A percentile compares a stretch with the other conserved stretches of the same genome.
phyloP scores from a whole-genome alignment of 345 rosid species.

The Garcia nutans region DNA sequence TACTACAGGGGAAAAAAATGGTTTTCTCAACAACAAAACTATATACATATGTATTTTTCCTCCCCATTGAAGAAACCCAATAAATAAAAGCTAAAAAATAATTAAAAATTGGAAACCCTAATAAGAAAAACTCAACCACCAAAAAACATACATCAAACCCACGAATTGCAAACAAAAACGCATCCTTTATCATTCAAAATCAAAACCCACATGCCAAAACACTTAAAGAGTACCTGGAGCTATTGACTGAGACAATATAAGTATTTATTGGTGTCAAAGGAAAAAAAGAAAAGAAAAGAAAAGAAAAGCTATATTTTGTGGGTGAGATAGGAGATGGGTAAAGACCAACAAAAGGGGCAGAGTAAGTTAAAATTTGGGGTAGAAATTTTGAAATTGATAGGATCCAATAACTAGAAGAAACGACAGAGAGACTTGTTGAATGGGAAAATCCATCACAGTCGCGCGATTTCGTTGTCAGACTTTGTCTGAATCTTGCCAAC shows the following conservation, averaged over 20 bases:
- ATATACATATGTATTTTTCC: neutral
- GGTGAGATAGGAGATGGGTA: neutral
- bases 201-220: constrained; percentile 16
- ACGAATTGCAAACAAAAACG: constrained; percentile 13
- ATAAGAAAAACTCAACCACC: constrained; percentile 4
- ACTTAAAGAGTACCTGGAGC: constrained; percentile 15
- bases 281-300: no score
- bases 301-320: no score
- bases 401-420: neutral
- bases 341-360: neutral
- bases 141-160: constrained; percentile 11
- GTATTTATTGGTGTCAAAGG: no score
- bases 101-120: constrained; percentile 5
- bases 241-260: neutral
- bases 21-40: neutral
- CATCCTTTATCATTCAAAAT: constrained; percentile 6
- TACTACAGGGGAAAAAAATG: no score
- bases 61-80: neutral
- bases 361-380: neutral
- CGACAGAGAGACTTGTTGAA: neutral
- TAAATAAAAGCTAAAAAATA: neutral
- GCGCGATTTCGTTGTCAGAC: neutral
- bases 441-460: neutral
- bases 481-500: no score
- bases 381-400: neutral